Evolutionary conservation across 306 rosid species (phyloP).

Genomic region (Ormosia emarginata): DNA sequence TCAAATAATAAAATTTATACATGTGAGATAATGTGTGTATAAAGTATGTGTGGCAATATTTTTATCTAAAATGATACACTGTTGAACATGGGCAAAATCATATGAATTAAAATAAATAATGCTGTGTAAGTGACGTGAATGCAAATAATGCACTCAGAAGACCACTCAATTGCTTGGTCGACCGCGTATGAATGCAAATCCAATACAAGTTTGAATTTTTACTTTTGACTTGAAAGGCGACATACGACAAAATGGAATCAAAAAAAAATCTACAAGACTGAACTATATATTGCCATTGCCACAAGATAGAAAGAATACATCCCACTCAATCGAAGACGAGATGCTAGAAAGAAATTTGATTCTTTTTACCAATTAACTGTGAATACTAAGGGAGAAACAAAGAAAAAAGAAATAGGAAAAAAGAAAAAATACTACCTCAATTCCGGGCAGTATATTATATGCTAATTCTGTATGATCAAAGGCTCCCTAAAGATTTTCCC

Average conservation of each 20-base stretch:
- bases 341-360: conserved; percentile 21
- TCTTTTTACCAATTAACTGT: conserved; percentile 22
- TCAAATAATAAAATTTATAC: too few species aligned
- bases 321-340: conserved; percentile 13
- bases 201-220: neutral
- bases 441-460: conserved; percentile 36
- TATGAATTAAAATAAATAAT: neutral
- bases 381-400: conserved; percentile 13
- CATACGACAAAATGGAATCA: neutral
- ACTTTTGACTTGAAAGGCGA: neutral
- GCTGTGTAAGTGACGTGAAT: neutral
- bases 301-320: conserved; percentile 19
- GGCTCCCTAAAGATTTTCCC: conserved; percentile 19
- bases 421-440: conserved; percentile 34
- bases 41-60: too few species aligned
- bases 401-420: neutral
- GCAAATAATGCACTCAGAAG: too few species aligned
- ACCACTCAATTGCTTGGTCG: too few species aligned
- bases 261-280: neutral
- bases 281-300: conserved; percentile 7
- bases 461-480: conserved; percentile 31
- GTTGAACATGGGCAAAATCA: neutral
- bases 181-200: too few species aligned
- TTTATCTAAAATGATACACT: neutral
- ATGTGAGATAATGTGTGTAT: too few species aligned